These are phyloP conservation scores for Penicillium roqueforti DNA, from an alignment of 495 filamentous ascomycete species.

Conservation along the genomic window DNA sequence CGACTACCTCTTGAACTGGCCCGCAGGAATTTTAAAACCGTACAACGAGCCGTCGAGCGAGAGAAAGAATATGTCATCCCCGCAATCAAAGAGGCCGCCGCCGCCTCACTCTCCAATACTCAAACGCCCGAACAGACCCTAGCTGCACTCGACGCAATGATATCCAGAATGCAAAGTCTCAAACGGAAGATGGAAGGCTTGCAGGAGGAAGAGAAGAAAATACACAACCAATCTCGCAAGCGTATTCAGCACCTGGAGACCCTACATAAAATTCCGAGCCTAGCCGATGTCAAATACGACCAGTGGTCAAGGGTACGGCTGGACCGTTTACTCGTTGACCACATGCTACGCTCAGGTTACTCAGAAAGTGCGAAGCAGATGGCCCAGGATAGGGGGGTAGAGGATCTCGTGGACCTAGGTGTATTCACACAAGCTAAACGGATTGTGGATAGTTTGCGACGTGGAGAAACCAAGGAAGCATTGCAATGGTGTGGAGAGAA, in stretches of 20 bases:
- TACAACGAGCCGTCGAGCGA: constrained; percentile 77
- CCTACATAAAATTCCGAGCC: constrained; percentile 70
- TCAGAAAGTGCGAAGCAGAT: constrained; percentile 69
- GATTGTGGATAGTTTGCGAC: constrained; percentile 66
- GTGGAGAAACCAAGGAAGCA: constrained; percentile 70
- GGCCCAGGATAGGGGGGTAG: constrained; percentile 65
- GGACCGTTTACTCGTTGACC: constrained; percentile 84
- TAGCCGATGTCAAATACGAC: constrained; percentile 93
- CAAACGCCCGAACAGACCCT: constrained; percentile 64
- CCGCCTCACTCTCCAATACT: constrained; percentile 56
- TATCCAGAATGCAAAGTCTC: constrained; percentile 73
- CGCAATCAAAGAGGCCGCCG: constrained; percentile 64
- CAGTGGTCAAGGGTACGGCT: constrained; percentile 77
- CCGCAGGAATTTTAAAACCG: constrained; percentile 86
- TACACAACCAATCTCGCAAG: constrained; percentile 68
- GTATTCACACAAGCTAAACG: constrained; percentile 80
- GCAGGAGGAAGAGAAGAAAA: constrained; percentile 69
- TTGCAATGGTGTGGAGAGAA: constrained; percentile 90
- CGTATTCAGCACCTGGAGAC: constrained; percentile 76
- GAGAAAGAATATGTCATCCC: constrained; percentile 66
- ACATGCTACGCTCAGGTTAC: constrained; percentile 80
- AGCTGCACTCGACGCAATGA: constrained; percentile 75
- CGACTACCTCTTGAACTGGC: constrained; percentile 86
- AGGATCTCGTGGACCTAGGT: constrained; percentile 81
- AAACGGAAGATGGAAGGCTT: constrained; percentile 79